A percentile compares a stretch with the other conserved stretches of the same genome.
Evolutionary conservation across 2,329 filamentous ascomycete genomes (phyloP).

Genomic region (Balansia obtecta): DNA sequence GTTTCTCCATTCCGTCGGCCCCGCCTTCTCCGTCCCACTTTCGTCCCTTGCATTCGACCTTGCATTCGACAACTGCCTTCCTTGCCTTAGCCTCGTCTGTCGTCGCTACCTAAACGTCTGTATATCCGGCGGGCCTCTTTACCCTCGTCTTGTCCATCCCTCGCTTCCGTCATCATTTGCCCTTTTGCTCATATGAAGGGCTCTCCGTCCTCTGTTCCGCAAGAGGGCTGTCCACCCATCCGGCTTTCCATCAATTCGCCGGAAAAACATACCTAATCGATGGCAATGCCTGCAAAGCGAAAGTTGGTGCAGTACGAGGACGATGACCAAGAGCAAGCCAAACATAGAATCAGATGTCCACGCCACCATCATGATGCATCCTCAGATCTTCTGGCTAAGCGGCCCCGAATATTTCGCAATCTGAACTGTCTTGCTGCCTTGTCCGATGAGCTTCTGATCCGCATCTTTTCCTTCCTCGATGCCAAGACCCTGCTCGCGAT

Average conservation of each 20-base stretch:
- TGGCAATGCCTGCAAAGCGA: conserved; percentile 15
- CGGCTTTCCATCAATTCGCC: background rate
- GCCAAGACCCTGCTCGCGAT: conserved; percentile 53
- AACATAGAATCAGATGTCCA: background rate
- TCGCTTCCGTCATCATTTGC: too few species aligned
- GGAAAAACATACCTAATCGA: background rate
- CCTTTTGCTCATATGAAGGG: background rate
- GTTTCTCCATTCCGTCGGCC: too few species aligned
- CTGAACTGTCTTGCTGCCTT: conserved; percentile 56
- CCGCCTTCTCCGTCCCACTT: too few species aligned
- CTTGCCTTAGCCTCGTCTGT: too few species aligned
- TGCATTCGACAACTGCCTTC: too few species aligned
- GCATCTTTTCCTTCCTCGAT: conserved; percentile 68
- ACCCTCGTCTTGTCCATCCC: too few species aligned
- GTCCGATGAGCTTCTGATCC: conserved; percentile 79
- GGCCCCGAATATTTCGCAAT: background rate
- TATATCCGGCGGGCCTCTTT: too few species aligned
- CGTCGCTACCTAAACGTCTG: too few species aligned
- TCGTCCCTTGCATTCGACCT: too few species aligned
- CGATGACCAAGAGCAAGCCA: background rate
- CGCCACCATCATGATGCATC: background rate
- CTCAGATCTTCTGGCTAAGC: background rate
- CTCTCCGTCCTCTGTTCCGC: background rate
- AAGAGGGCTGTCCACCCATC: background rate
- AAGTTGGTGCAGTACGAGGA: conserved; percentile 9